Conservation (phyloP, 2,329 filamentous ascomycete species). For the Phaeoacremonium minimum region DNA sequence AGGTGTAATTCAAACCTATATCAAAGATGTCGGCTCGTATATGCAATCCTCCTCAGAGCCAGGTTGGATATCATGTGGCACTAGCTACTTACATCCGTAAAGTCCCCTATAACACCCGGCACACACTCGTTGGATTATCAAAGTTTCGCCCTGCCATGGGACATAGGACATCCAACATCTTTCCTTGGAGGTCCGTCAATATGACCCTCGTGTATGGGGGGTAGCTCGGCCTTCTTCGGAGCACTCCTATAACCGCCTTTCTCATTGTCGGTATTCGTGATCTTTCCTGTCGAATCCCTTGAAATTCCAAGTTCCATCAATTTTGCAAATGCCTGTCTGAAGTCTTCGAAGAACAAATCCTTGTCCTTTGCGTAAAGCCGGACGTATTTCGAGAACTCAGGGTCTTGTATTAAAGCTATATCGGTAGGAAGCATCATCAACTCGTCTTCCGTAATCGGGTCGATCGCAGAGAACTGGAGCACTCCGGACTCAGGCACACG, state of each 20-base stretch:
- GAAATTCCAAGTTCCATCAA: conserved; percentile 56
- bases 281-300: conserved; percentile 45
- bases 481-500: conserved; percentile 47
- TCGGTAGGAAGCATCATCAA: conserved; percentile 67
- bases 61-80: no score
- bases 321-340: conserved; percentile 54
- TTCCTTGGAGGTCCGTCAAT: no score
- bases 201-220: no score
- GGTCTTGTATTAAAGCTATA: conserved; percentile 51
- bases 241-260: conserved; percentile 32
- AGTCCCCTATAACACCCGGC: no score
- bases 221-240: no score
- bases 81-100: no score
- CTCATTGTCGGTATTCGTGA: conserved; percentile 53
- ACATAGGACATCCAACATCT: no score
- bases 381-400: conserved; percentile 50
- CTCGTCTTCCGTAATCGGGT: conserved; percentile 50
- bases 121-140: no score
- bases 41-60: no score
- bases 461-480: conserved; percentile 54
- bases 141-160: no score
- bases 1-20: no score
- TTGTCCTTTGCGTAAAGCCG: conserved; percentile 56
- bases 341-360: conserved; percentile 58
- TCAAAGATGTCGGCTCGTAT: no score